Percentiles rank a stretch among this genome's conserved stretches.
These are phyloP conservation scores for Triglochin maritima DNA, from an alignment of 106 monocot species.

Conservation along the genomic window DNA sequence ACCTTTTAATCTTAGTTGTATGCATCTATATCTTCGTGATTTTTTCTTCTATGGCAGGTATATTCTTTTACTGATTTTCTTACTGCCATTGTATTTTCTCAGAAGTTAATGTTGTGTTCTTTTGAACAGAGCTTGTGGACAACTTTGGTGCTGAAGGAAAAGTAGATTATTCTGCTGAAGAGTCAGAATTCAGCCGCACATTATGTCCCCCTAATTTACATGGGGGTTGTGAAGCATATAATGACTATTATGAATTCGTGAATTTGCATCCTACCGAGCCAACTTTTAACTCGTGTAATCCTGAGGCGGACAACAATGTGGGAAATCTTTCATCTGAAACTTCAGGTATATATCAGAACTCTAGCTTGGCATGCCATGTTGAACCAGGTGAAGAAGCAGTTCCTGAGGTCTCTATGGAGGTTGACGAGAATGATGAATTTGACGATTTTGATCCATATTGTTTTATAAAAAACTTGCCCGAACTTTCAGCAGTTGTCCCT, in stretches of 20 bases:
- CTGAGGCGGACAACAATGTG: slow-evolving; percentile 37
- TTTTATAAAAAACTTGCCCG: slow-evolving; percentile 89
- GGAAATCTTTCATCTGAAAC: slow-evolving; percentile 74
- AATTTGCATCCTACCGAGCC: slow-evolving; percentile 8
- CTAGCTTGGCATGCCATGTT: slow-evolving; percentile 78
- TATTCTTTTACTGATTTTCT: too few relatives aligned
- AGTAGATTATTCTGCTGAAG: not conserved
- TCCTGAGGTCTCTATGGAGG: slow-evolving; percentile 47
- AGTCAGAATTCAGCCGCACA: not conserved
- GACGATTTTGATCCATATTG: slow-evolving; percentile 95
- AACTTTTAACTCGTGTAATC: slow-evolving; percentile 9
- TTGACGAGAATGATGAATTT: slow-evolving; percentile 58
- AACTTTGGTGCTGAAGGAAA: not conserved
- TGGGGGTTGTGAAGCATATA: not conserved
- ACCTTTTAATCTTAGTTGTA: too few relatives aligned
- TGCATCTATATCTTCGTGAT: too few relatives aligned
- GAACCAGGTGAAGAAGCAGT: slow-evolving; percentile 74
- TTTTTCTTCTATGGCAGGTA: too few relatives aligned
- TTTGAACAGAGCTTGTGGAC: too few relatives aligned
- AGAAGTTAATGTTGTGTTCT: too few relatives aligned
- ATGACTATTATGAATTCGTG: slow-evolving; percentile 3
- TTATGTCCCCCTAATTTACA: not conserved
- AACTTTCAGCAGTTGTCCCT: slow-evolving; percentile 75
- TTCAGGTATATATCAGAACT: slow-evolving; percentile 84
- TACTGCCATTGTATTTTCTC: too few relatives aligned